Evolutionary conservation across 495 filamentous ascomycete genomes (phyloP).

Genomic region (Hypoxylon cercidicola): DNA sequence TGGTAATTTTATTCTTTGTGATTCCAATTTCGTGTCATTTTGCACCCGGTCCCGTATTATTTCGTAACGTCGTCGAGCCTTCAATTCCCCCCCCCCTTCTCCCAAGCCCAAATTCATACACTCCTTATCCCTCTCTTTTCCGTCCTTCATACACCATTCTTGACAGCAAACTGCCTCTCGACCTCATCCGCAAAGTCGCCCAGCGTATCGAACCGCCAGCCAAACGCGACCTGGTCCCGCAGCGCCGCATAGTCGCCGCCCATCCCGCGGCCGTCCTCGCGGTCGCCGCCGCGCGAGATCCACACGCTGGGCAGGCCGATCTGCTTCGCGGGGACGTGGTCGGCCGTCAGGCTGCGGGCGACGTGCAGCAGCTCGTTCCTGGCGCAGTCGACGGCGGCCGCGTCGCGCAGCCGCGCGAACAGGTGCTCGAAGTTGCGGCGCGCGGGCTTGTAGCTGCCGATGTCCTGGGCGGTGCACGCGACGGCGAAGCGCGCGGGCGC

Average conservation of each 20-base stretch:
- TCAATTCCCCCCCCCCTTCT: too few relatives aligned
- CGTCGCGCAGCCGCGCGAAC: conserved; percentile 61
- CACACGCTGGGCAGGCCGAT: conserved; percentile 72
- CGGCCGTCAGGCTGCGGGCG: conserved; percentile 74
- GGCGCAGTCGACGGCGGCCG: conserved; percentile 64
- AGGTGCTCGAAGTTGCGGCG: conserved; percentile 74
- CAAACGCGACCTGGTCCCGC: conserved; percentile 55
- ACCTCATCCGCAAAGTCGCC: conserved; percentile 78
- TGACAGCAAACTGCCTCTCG: conserved; percentile 58
- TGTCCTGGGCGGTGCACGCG: conserved; percentile 77
- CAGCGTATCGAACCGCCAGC: conserved; percentile 68
- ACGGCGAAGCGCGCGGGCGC: conserved; percentile 66
- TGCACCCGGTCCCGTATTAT: too few relatives aligned
- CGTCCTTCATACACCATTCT: neutral
- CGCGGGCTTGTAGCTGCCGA: conserved; percentile 81
- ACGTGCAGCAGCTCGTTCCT: conserved; percentile 71
- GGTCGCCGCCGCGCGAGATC: conserved; percentile 69
- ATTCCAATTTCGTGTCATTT: neutral
- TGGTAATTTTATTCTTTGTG: neutral
- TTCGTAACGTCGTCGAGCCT: too few relatives aligned
- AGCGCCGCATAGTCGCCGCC: conserved; percentile 53
- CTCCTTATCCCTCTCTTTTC: neutral
- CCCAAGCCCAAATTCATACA: neutral
- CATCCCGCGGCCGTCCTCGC: conserved; percentile 55
- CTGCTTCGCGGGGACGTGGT: conserved; percentile 74